Conservation (phyloP, 176 grass and related monocot genomes). For the Zizania latifolia region DNA sequence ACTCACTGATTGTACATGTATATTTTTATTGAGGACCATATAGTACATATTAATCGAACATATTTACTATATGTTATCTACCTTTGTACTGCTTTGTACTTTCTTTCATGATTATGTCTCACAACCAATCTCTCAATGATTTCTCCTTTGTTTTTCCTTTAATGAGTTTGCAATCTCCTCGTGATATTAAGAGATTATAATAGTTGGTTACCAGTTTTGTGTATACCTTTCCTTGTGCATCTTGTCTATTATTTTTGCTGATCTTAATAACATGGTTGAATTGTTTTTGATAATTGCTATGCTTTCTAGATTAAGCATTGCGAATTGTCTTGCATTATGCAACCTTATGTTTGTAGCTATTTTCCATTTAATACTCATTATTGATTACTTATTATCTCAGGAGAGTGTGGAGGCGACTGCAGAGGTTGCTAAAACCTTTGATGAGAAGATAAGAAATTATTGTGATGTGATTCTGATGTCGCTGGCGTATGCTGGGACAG, state of each 20-base stretch:
- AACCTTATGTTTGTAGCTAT: background rate
- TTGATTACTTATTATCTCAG: slow-evolving; percentile 41
- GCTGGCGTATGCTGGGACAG: slow-evolving; percentile 94
- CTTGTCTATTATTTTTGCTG: background rate
- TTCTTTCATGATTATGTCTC: background rate
- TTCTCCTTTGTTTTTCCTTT: background rate
- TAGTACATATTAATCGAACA: background rate
- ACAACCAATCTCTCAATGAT: background rate
- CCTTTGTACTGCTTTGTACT: background rate
- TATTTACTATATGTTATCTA: background rate
- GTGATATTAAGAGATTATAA: background rate
- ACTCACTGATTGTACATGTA: background rate
- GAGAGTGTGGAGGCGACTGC: slow-evolving; percentile 80
- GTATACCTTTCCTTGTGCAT: background rate
- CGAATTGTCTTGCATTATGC: background rate
- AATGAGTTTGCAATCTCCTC: background rate
- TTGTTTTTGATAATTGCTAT: background rate
- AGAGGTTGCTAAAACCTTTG: slow-evolving; percentile 94
- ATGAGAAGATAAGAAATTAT: slow-evolving; percentile 97
- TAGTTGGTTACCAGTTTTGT: background rate
- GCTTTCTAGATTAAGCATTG: background rate
- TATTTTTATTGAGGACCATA: background rate
- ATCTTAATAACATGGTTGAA: background rate
- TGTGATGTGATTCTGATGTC: slow-evolving; percentile 92
- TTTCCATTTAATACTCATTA: background rate